A percentile compares a stretch with the other conserved stretches of the same genome.
Conservation (phyloP, 1,139 yeast genomes). For the Taiozyma sp. region DNA sequence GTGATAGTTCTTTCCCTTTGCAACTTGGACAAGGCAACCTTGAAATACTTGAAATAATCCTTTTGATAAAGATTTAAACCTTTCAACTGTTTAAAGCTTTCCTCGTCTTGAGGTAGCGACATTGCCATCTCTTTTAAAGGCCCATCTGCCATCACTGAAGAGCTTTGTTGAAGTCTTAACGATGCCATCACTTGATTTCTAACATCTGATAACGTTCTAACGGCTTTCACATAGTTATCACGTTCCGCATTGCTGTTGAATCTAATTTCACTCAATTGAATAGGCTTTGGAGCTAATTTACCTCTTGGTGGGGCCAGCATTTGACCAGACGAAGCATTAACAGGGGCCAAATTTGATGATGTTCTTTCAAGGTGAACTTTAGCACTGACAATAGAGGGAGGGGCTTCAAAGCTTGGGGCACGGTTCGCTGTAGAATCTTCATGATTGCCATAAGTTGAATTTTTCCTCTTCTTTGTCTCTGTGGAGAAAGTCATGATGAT, state of each 20-base stretch:
- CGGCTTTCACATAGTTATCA: constrained; percentile 24
- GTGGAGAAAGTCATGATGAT: constrained; percentile 43
- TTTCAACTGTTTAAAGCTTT: constrained; percentile 42
- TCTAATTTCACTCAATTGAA: constrained; percentile 15
- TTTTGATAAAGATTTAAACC: constrained; percentile 38
- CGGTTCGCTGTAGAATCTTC: neutral
- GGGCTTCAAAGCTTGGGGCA: constrained; percentile 9
- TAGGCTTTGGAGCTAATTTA: constrained; percentile 15
- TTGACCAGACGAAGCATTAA: neutral
- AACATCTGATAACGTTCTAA: constrained; percentile 38
- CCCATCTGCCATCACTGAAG: constrained; percentile 43
- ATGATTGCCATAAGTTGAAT: constrained; percentile 7
- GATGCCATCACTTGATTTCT: constrained; percentile 42
- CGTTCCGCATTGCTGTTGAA: constrained; percentile 28
- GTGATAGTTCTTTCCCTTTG: neutral
- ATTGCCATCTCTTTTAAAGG: constrained; percentile 52
- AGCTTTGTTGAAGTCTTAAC: constrained; percentile 34
- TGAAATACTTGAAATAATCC: constrained; percentile 44
- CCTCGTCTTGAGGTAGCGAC: constrained; percentile 47
- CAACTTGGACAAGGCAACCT: constrained; percentile 37
- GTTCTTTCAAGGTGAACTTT: constrained; percentile 25
- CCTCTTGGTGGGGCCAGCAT: constrained; percentile 7
- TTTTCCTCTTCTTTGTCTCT: constrained; percentile 4
- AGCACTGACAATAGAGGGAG: constrained; percentile 25
- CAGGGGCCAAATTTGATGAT: constrained; percentile 15